Conservation (phyloP, 139 green algal genomes). For the Chlorella sp. region DNA sequence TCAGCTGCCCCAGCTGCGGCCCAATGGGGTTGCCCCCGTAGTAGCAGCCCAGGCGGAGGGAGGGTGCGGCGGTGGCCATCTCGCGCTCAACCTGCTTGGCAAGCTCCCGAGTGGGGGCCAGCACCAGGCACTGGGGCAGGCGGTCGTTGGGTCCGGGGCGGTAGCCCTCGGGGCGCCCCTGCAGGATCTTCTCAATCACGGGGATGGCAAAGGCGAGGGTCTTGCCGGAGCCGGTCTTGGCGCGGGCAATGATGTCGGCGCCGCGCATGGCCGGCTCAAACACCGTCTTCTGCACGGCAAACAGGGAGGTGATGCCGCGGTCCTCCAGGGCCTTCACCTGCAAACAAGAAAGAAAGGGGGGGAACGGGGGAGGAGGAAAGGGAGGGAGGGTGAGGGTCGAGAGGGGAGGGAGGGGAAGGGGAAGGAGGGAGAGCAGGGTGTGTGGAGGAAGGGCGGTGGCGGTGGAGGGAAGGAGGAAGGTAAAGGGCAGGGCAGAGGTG, state of each 20-base stretch:
- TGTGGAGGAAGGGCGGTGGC: neutral
- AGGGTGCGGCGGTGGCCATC: slow-evolving; percentile 79
- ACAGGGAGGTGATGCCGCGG: slow-evolving; percentile 79
- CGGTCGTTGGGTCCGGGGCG: slow-evolving; percentile 28
- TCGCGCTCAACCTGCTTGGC: slow-evolving; percentile 94
- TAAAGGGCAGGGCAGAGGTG: neutral
- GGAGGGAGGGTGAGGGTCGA: neutral
- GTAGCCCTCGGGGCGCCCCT: slow-evolving; percentile 40
- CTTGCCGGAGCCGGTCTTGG: slow-evolving; percentile 95
- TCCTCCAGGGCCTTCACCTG: slow-evolving; percentile 64
- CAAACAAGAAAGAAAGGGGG: neutral
- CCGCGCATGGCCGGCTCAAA: slow-evolving; percentile 81
- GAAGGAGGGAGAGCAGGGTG: neutral
- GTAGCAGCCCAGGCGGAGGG: slow-evolving; percentile 76
- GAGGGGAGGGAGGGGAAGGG: neutral
- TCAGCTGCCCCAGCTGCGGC: slow-evolving; percentile 73
- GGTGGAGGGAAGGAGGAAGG: neutral
- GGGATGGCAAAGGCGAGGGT: slow-evolving; percentile 98
- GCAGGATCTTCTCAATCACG: slow-evolving; percentile 91
- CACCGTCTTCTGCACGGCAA: slow-evolving; percentile 88
- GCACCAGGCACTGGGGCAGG: slow-evolving; percentile 83
- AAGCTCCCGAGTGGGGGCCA: slow-evolving; percentile 98
- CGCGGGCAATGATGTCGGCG: slow-evolving; percentile 91
- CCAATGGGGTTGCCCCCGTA: slow-evolving; percentile 92
- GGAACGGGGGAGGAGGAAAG: neutral